These are phyloP conservation scores for Diaporthe eres DNA, from an alignment of 2,329 filamentous ascomycete genomes.

Conservation along the genomic window DNA sequence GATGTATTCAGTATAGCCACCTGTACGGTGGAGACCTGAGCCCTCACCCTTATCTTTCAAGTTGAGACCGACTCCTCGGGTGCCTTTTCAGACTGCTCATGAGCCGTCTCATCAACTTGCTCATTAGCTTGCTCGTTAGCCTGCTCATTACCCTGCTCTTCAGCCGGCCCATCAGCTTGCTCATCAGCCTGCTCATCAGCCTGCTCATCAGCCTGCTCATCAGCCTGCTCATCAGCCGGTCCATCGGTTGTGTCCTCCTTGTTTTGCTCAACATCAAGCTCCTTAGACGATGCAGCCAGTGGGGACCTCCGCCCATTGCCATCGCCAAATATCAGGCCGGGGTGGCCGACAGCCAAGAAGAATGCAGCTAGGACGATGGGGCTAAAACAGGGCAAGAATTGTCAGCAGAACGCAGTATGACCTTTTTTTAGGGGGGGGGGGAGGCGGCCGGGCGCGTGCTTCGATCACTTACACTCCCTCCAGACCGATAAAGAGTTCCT, in stretches of 20 bases:
- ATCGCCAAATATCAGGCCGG: slow-evolving; percentile 33
- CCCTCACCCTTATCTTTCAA: background rate
- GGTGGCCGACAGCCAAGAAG: slow-evolving; percentile 38
- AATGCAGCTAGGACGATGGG: slow-evolving; percentile 31
- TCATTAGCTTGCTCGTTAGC: background rate
- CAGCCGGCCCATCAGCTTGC: background rate
- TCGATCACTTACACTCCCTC: slow-evolving; percentile 35
- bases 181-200: background rate
- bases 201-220: background rate
- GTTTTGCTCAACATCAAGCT: slow-evolving; percentile 4
- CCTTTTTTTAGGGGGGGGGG: no score
- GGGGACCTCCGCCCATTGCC: slow-evolving; percentile 3
- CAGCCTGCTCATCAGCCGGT: background rate
- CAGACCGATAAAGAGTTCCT: slow-evolving; percentile 43
- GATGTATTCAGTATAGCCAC: background rate
- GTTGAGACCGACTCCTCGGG: background rate
- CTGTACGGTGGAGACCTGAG: background rate
- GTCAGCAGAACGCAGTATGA: slow-evolving; percentile 3
- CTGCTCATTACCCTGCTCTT: background rate
- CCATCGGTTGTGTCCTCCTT: background rate
- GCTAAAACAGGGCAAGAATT: background rate
- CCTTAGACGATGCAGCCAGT: background rate
- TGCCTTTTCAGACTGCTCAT: background rate
- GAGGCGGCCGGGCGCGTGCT: background rate
- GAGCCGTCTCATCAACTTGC: background rate